Evolutionary conservation across 257 asterid genomes (phyloP).

Genomic region (Solanum sitiens): DNA sequence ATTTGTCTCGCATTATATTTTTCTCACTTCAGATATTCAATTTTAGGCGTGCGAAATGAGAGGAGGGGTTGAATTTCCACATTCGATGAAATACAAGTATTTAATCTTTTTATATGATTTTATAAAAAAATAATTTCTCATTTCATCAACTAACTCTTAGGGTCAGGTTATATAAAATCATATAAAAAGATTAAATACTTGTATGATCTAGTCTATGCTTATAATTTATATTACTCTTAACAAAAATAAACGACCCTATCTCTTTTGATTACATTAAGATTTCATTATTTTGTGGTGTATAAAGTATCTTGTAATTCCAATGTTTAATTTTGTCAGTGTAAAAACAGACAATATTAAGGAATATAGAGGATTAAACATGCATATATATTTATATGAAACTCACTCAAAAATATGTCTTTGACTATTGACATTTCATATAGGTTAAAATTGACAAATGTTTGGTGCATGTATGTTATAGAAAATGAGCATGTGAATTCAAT

Average conservation of each 20-base stretch:
- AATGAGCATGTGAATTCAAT: neutral
- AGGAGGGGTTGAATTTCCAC: neutral
- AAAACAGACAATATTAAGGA: neutral
- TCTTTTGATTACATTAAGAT: neutral
- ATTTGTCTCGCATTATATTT: neutral
- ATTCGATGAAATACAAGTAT: neutral
- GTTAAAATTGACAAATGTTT: neutral
- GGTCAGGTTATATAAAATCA: neutral
- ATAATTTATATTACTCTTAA: neutral
- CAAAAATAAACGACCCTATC: neutral
- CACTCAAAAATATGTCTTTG: neutral
- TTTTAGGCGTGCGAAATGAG: accelerated
- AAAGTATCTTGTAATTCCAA: neutral
- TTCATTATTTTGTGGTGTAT: neutral
- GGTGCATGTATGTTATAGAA: neutral
- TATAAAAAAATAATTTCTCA: neutral
- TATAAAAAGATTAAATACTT: no score
- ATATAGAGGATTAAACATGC: neutral
- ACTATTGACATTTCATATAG: neutral
- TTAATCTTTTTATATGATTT: neutral
- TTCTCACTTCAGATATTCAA: neutral
- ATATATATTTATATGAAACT: neutral
- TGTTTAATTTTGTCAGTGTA: neutral
- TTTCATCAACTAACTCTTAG: neutral
- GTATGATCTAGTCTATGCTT: neutral